Evolutionary conservation across 495 filamentous ascomycete genomes (phyloP), one percentile per base, ranked within the genome.

Genomic region (Stereocaulon alpinum): DNA sequence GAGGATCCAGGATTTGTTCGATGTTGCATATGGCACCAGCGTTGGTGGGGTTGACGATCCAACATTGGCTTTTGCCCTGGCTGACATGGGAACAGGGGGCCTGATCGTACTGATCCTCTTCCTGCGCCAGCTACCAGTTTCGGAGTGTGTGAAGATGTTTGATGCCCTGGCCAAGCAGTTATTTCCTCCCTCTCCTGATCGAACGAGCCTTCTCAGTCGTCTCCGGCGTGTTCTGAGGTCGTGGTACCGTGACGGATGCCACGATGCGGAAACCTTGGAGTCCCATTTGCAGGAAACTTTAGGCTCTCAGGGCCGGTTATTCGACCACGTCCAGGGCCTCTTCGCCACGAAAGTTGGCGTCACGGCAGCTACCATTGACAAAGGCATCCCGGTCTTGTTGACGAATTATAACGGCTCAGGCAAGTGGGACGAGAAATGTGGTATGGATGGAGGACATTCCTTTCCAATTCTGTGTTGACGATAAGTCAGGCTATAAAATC

Each of bases 401-500:
- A 22, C 57, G 2, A 59, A 59, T 42, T 59, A 59, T 29, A 59
- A 59, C 24, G 24, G 57, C 11, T 10, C 27, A 34, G 50, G 50
- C 27, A 27, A 5, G 6, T 4, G 22, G 6, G 4, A 30, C 6
- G 34, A 22, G 3, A 17, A 45, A 43, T 56, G 37, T 24, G 37
- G 42, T 56, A 44, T 22, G 54, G 9, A 11, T 6, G 18, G 10
- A 3, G n/a, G n/a, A n/a, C n/a, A n/a, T n/a, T n/a, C n/a, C n/a
- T n/a, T n/a, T n/a, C n/a, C n/a, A n/a, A n/a, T n/a, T n/a, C n/a
- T n/a, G n/a, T n/a, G n/a, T n/a, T n/a, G 14, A 14, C 15, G 1
- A 11, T 9, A 22, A 20, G 10, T 11, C 7, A 14, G 63, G 61
- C n/a, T 64, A 64, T 22, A 53, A 60, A 17, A 52, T 59, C 49